Evolutionary conservation across 2,329 filamentous ascomycete species (phyloP), one percentile per base, ranked within the genome.

Genomic region (Lachnellula willkommii): DNA sequence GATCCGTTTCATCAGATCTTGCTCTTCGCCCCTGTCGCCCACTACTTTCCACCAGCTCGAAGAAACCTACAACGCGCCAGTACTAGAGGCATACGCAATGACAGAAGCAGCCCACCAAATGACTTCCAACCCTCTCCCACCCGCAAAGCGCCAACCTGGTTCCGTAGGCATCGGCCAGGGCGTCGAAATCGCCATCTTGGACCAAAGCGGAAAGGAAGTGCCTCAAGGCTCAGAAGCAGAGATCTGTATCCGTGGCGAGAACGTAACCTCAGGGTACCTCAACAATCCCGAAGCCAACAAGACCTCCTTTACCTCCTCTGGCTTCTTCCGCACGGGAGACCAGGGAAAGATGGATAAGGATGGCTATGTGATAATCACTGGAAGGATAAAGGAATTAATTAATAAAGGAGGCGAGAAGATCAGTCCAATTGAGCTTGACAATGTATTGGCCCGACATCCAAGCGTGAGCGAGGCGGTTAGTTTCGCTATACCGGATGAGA

Each of bases 341-440:
- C 89, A 95, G 72, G 90, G 90, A 50, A 88, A 87, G 73, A 79
- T 83, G 69, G 90, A 95, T 66, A 74, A 82, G 56, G 88, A 94
- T 63, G 89, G 89, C 57, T 95, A 94, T 69, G 76, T 95, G 11
- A 79, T 89, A 67, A 93, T 95, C 72, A 95, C 90, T 0, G 90
- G 90, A n/a, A 80, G 90, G 52, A 95, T 95, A 74, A 95, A 95
- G 78, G 90, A 95, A 73, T 78, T 95, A 52, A 95, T 95, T 77
- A 91, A 91, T 74, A 92, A 93, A 73, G 89, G 88, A 54, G 90
- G 90, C 57, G 90, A 95, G 75, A 94, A 94, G 76, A 94, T 95
- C 69, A 89, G 84, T 63, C 90, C 90, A 1, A 92, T 94, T 54
- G 90, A 95, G 74, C 78, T 95, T 36, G 90, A 95, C 76, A 95